These are phyloP conservation scores for Zymoseptoria tritici DNA, from an alignment of 2,329 filamentous ascomycete species.

Conservation along the genomic window DNA sequence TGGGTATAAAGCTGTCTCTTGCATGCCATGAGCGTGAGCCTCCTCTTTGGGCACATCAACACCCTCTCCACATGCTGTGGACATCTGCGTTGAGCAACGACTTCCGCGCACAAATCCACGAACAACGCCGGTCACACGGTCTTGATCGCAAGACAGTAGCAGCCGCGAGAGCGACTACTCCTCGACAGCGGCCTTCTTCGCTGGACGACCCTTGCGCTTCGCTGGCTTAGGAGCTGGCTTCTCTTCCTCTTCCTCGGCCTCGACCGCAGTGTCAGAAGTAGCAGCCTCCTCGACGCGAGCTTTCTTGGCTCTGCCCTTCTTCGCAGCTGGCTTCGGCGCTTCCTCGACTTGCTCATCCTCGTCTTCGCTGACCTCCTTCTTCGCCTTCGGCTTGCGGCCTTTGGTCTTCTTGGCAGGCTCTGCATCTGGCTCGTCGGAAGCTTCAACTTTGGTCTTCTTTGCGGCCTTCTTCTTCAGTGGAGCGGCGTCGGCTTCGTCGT, in stretches of 20 bases:
- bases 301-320: constrained; percentile 21
- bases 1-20: background rate
- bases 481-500: constrained; percentile 10
- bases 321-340: constrained; percentile 14
- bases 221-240: constrained; percentile 22
- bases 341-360: constrained; percentile 10
- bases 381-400: background rate
- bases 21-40: background rate
- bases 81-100: background rate
- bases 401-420: constrained; percentile 11
- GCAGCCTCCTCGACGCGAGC: constrained; percentile 21
- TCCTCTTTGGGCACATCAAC: background rate
- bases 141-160: background rate
- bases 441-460: constrained; percentile 12
- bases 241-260: constrained; percentile 21
- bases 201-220: constrained; percentile 25
- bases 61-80: background rate
- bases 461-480: constrained; percentile 9
- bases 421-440: constrained; percentile 12
- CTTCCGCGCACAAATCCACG: background rate
- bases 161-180: constrained; percentile 1
- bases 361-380: constrained; percentile 14
- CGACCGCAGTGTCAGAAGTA: constrained; percentile 9
- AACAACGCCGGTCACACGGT: background rate
- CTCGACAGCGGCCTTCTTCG: constrained; percentile 22